Conservation (phyloP, 176 grass and related monocot species). For the barley (Hordeum vulgare) region MorexV3_pseudomolecules_assembly NC_058521.1:578856016-578856515, state of each 20-base stretch:
- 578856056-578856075: conserved; percentile 50
- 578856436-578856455: conserved; percentile 41
- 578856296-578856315: conserved; percentile 43
- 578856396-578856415: conserved; percentile 69
- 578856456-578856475: conserved; percentile 50
- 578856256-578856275: conserved; percentile 1
- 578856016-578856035: conserved; percentile 40
- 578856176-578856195: conserved; percentile 54
- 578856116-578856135: conserved; percentile 46
- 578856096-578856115: conserved; percentile 1
- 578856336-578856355: conserved; percentile 64
- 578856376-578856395: conserved; percentile 24
- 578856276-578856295: conserved; percentile 51
- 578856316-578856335: conserved; percentile 39
- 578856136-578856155: conserved; percentile 36
- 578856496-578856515: conserved; percentile 65
- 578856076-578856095: conserved; percentile 49
- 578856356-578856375: conserved; percentile 32
- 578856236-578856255: conserved; percentile 34
- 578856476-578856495: conserved; percentile 45
- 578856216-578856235: conserved; percentile 54
- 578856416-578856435: conserved; percentile 69
- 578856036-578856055: conserved; percentile 46
- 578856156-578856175: conserved; percentile 47
- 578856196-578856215: conserved; percentile 54